Base-by-base conservation (phyloP, 148 eudicot species). In the Cornus florida region DNA sequence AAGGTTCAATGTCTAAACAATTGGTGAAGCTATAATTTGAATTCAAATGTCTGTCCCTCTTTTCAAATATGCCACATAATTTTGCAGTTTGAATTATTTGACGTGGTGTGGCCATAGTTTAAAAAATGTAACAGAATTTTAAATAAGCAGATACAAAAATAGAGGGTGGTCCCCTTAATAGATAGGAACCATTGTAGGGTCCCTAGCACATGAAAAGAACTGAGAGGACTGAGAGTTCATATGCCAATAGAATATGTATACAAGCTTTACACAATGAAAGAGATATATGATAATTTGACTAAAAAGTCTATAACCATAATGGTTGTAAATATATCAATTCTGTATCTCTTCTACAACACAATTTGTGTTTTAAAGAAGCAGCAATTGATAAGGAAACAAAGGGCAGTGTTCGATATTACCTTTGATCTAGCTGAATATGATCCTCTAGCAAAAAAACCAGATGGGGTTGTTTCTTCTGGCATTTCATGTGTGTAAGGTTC, bases 401-500 rank as follows among this genome's bases (percentile, higher is more conserved):
- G 31, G 35, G 35, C 22, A 20, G 4, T 0, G 13, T 16, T 14
- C 43, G 16, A 14, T 10, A 24, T 74, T 78, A 94, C 98, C 93
- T 84, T 91, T 59, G 98, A 80, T 86, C 78, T 91, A 50, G 98
- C 97, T 14, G 97, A 73, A 74, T 94, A 94, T 57, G 97, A 86
- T 70, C 98, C 98, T 87, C 98, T 87, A 62, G 98, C 98, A 77
- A 94, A 92, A 39, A 91, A 89, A 38, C 98, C 98, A 66, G 97
- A 88, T 20, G 98, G 98, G 72, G 98, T 94, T 28, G 92, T 88
- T 50, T 94, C 97, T 85, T 94, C 95, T 0, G 90, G 91, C 90
- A 92, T 87, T 81, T 87, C 87, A 72, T 94, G 94, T 1, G 89
- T 90, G 75, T 88, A 92, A 69, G 90, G 84, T 73, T 94, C 98